phyloP scores from a whole-genome alignment of 371 early-diverging fungal species.

The Parasitella parasitica region DNA sequence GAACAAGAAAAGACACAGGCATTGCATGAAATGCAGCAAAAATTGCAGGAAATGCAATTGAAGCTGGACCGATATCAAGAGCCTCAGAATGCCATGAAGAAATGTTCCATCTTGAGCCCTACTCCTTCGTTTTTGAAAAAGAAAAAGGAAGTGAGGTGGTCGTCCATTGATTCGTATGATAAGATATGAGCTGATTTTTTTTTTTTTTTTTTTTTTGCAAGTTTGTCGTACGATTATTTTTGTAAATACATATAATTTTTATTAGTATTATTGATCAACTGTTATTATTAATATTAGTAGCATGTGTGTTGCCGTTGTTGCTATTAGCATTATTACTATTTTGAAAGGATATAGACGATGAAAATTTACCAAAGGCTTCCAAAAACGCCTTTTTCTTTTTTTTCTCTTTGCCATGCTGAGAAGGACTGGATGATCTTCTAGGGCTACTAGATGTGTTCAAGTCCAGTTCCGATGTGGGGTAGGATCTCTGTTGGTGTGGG shows the following conservation, averaged over 20 bases:
- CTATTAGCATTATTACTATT: neutral
- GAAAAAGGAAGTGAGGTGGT: constrained; percentile 20
- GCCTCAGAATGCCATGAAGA: no score
- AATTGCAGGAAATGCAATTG: constrained; percentile 15
- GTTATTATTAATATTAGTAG: no score
- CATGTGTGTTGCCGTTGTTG: no score
- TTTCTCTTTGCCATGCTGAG: constrained; percentile 20
- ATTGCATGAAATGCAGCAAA: constrained; percentile 12
- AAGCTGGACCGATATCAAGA: neutral
- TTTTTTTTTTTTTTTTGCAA: neutral
- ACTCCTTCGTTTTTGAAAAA: neutral
- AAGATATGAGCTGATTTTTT: no score
- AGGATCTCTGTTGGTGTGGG: constrained; percentile 11
- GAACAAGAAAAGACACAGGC: constrained; percentile 28
- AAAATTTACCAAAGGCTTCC: constrained; percentile 38
- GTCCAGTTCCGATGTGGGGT: constrained; percentile 11
- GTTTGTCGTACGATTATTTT: neutral
- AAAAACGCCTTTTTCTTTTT: constrained; percentile 44
- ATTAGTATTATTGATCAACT: neutral
- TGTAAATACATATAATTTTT: neutral
- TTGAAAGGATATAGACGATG: constrained; percentile 30
- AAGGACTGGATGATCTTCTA: constrained; percentile 14
- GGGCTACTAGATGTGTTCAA: neutral
- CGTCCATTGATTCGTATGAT: neutral
- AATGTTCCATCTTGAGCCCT: neutral